Base-by-base conservation (phyloP, 1,284 basidiomycete species). In the Porogramme epimiltina region DNA sequence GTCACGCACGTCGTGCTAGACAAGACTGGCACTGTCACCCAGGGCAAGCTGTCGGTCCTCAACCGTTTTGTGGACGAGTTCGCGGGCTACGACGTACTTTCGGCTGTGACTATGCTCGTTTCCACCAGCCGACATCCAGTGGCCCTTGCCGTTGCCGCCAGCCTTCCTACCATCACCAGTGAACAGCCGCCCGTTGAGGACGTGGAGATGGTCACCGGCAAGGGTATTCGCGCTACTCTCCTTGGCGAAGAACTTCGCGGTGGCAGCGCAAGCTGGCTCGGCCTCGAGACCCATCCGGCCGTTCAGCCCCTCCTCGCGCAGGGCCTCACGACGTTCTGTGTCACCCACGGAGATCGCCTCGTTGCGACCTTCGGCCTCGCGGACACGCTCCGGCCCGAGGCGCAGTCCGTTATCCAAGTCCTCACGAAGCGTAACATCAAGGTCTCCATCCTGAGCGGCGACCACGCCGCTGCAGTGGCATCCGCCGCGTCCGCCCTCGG, bases 401-500 rank as follows among this genome's bases (percentile, higher is more conserved):
- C 82, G 0, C 44, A 50, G 1, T 59, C 63, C 6, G 70, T 80
- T 10, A 65, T 85, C 11, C 51, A 62, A 4, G 54, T 61, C 10
- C 74, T 85, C 25, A 55, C 62, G 19, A 48, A 58, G 18, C 67
- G 67, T 11, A 72, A 74, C 15, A 71, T 76, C 45, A 63, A 70
- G 8, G 68, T 79, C 20, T 76, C 73, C 54, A 77, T 85, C 62
- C 70, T 82, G 42, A 78, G 77, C 45, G 83, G 82, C 0, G 82
- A 87, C 66, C 74, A 80, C 46, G 66, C 71, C 28, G 65, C 71
- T 36, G 80, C 82, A 23, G 84, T 81, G 0, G 67, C 69, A 13
- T 72, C 72, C 3, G 73, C 84, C 49, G 81, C 79, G 1, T 53
- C 63, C 38, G 59, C 59, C 20, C 66, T 81, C 37, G 70, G 70